Base-by-base conservation (phyloP, 2,329 filamentous ascomycete species). In the Xylaria sp. region DNA sequence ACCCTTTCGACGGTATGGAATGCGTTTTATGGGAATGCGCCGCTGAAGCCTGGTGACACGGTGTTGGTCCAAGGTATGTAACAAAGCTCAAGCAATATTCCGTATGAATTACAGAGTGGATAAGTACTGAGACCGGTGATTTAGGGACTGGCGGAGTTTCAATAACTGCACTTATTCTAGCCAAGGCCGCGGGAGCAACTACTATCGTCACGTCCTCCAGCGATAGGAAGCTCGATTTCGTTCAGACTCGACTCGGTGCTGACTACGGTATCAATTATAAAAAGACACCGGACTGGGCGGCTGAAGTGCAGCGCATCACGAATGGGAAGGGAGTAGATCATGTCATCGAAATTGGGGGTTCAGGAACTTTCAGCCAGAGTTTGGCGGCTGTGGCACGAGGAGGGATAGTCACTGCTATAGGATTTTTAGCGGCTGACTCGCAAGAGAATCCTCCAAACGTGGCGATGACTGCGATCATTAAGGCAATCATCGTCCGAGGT, bases 191-290 rank as follows among this genome's bases (percentile, higher is more conserved):
- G 1, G 83, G 79, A 12, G 81, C 81, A 0, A 80, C 75, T 43
- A 69, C 83, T 10, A 84, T 88, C 71, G 82, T 88, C 66, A 88
- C 86, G 0, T 87, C 85, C 0, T 86, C 85, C 0, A 84, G 82
- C 3, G 83, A 87, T 69, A 72, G 78, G 2, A 88, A 88, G 71
- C 79, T 86, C 6, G 72, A 77, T 7, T 58, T 75, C 3, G 80
- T 79, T 8, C 78, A 79, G 68, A 69, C 75, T 1, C 76, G 74
- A 15, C 76, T 78, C 31, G 84, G 85, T 10, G 84, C 82, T 1
- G 81, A 84, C 58, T 75, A 82, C 62, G 78, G 76, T 1, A 83
- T 87, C 77, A 87, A 87, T 76, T 87, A 87, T 75, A 82, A 80
- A 60, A 83, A 77, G 1, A 80, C 74, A 0, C 81, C 82, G 0